Evolutionary conservation across 305 asterid species (phyloP).

Genomic region (Solanum hybrid): DNA sequence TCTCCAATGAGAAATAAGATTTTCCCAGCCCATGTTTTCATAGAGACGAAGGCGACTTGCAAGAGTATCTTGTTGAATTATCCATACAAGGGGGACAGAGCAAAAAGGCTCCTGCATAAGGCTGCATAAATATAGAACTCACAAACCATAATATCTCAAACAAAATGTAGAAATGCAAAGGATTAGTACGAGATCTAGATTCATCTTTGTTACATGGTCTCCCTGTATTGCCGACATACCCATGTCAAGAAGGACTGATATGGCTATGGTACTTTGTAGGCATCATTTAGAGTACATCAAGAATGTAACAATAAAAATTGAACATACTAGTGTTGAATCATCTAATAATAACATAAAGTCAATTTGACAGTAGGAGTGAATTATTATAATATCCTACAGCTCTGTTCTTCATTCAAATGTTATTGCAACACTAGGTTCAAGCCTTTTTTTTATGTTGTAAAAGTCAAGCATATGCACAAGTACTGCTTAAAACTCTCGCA

Average conservation of each 20-base stretch:
- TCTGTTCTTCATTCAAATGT: neutral
- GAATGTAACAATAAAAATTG: neutral
- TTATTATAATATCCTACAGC: neutral
- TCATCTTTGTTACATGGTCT: neutral
- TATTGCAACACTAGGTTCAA: neutral
- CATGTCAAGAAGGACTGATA: neutral
- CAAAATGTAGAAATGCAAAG: neutral
- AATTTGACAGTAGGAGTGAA: neutral
- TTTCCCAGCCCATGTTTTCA: conserved; percentile 54
- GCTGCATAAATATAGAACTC: conserved; percentile 92
- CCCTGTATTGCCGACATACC: neutral
- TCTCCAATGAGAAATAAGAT: conserved; percentile 73
- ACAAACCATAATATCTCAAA: conserved; percentile 32
- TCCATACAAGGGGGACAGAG: conserved; percentile 94
- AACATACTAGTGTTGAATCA: neutral
- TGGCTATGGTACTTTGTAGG: neutral
- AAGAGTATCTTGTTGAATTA: conserved; percentile 83
- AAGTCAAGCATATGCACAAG: neutral
- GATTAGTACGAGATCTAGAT: neutral
- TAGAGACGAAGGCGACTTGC: conserved; percentile 66
- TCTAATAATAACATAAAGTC: neutral
- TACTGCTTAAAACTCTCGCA: neutral
- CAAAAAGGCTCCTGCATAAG: conserved; percentile 99
- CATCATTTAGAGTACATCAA: neutral
- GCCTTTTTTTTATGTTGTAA: neutral